Conservation (phyloP, 257 asterid genomes). For the Rauvolfia tetraphylla region DNA sequence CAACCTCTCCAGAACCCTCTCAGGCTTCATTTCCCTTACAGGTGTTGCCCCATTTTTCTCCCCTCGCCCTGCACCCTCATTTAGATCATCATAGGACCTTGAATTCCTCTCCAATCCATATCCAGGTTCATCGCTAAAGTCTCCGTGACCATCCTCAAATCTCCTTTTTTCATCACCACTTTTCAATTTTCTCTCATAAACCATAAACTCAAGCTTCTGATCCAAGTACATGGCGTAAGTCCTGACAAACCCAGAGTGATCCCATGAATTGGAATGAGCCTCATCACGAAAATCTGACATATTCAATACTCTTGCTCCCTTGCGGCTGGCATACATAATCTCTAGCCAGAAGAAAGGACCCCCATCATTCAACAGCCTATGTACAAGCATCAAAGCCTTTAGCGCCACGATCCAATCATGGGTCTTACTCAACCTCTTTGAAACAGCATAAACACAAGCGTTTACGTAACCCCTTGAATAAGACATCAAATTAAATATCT, state of each 20-base stretch:
- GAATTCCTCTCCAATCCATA: slow-evolving; percentile 30
- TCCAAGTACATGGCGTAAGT: slow-evolving; percentile 51
- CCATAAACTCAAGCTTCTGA: slow-evolving; percentile 59
- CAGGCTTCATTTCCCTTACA: slow-evolving; percentile 43
- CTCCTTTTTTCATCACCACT: slow-evolving; percentile 25
- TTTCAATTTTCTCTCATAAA: slow-evolving; percentile 44
- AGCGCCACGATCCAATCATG: slow-evolving; percentile 77
- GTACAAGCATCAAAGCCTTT: slow-evolving; percentile 71
- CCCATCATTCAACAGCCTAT: slow-evolving; percentile 63
- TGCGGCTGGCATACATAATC: slow-evolving; percentile 44
- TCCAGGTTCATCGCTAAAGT: slow-evolving; percentile 28
- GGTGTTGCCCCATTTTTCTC: slow-evolving; percentile 34
- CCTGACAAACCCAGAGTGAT: slow-evolving; percentile 59
- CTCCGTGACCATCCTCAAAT: slow-evolving; percentile 34
- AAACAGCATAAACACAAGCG: slow-evolving; percentile 49
- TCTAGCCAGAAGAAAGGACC: slow-evolving; percentile 50
- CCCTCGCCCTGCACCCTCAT: slow-evolving; percentile 20
- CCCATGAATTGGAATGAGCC: slow-evolving; percentile 72
- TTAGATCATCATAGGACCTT: slow-evolving; percentile 37
- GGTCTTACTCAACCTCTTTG: slow-evolving; percentile 59
- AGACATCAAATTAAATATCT: slow-evolving; percentile 47
- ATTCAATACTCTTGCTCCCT: slow-evolving; percentile 48
- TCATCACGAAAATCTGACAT: slow-evolving; percentile 74
- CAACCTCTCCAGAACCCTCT: slow-evolving; percentile 61
- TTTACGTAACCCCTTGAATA: slow-evolving; percentile 43